Percentiles rank a stretch among this genome's conserved stretches.
These are phyloP conservation scores for Tubosaeta sp. DNA, from an alignment of 768 basidiomycete genomes.

Conservation along the genomic window DNA sequence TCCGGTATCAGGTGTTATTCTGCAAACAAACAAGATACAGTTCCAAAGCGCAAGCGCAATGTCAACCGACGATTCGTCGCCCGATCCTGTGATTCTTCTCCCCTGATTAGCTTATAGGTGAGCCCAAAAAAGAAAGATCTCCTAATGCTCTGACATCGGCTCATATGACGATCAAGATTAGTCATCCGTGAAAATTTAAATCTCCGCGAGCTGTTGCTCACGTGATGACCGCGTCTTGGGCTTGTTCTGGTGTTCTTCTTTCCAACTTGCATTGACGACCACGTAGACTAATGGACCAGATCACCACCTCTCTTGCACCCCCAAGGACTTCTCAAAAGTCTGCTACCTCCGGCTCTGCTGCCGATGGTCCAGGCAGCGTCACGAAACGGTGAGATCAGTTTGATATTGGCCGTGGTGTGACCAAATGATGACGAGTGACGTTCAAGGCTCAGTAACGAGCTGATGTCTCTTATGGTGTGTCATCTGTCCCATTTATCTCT, in stretches of 20 bases:
- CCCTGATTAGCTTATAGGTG: no score
- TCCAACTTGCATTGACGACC: constrained; percentile 6
- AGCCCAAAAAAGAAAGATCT: no score
- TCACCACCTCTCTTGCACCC: constrained; percentile 58
- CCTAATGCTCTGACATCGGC: neutral
- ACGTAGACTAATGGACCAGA: constrained; percentile 58
- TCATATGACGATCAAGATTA: neutral
- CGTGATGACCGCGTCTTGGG: constrained; percentile 32
- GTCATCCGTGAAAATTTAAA: neutral
- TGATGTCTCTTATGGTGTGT: constrained; percentile 85
- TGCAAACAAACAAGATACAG: no score
- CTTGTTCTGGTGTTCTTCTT: neutral
- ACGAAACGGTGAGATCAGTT: constrained; percentile 66
- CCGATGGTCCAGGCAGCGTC: constrained; percentile 69
- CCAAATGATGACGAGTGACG: constrained; percentile 2
- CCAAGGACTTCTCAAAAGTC: constrained; percentile 57
- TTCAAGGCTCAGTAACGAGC: constrained; percentile 68
- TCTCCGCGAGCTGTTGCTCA: constrained; percentile 6
- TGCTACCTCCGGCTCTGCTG: constrained; percentile 44
- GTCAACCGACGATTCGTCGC: no score
- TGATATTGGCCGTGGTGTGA: neutral
- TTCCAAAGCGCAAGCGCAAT: no score
- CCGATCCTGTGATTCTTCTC: no score
- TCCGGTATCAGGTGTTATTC: no score
- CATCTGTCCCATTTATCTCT: constrained; percentile 13